Evolutionary conservation across 495 filamentous ascomycete genomes (phyloP), one percentile per base, ranked within the genome.

Genomic region (Aspergillus bridgeri): DNA sequence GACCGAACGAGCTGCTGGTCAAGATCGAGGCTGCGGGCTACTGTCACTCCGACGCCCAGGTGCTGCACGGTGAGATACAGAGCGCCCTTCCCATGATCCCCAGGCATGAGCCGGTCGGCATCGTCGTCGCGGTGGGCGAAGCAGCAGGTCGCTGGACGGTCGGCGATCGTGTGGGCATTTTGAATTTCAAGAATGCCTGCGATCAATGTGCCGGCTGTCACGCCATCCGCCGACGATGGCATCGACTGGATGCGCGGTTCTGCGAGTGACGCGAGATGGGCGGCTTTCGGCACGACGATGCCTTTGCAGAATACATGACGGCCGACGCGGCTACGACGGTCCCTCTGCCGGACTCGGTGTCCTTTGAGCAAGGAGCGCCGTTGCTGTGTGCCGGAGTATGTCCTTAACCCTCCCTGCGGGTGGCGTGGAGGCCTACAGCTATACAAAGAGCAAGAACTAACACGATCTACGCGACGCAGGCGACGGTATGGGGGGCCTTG

Each of bases 31-130:
- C 81, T 15, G 83, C 79, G 25, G 81, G 79, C 6, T 74, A 83
- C 63, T 86, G 83, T 71, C 83, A 86, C 66, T 83, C 83, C 8
- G 84, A 86, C 65, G 54, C 64, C 60, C 82, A 83, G 74, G 79
- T 82, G n/a, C 57, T 55, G 20, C 60, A 72, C 0, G 83, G 83
- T 53, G 53, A 70, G 42, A 60, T 77, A 65, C 57, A 61, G 19
- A 70, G 73, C 18, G 53, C 59, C 6, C 69, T 82, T 3, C 81
- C 82, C 0, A 70, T 71, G 54, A 84, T 72, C 22, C 81, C 75
- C 8, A 84, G 80, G 0, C 84, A 87, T 64, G 83, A 86, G 69
- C 82, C 81, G 23, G 62, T 74, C 11, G 82, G 84, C 11, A 83
- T 77, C 8, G 75, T 86, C 38, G 75, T 75, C n/a, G 68, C 68